phyloP scores from a whole-genome alignment of 2,329 filamentous ascomycete species.

The Grosmannia serpens region DNA sequence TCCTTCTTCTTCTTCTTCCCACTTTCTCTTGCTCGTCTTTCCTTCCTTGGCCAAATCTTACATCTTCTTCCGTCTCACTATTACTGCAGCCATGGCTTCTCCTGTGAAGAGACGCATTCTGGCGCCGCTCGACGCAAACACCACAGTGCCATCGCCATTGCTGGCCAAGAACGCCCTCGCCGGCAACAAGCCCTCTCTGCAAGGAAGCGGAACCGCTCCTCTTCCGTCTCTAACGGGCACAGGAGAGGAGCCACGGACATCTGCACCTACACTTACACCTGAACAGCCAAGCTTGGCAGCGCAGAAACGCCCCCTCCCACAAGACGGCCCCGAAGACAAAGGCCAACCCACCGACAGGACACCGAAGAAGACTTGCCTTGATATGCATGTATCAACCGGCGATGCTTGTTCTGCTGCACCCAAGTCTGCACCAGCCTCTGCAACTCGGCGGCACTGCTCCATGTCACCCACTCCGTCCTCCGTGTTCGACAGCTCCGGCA shows the following conservation, averaged over 20 bases:
- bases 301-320: slow-evolving; percentile 2
- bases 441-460: background rate
- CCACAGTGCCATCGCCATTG: slow-evolving; percentile 17
- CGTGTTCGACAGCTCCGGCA: slow-evolving; percentile 36
- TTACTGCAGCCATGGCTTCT: slow-evolving; percentile 13
- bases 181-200: background rate
- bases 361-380: background rate
- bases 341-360: background rate
- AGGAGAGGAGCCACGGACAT: background rate
- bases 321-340: background rate
- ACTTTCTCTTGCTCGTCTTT: background rate
- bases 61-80: background rate
- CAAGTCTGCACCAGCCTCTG: background rate
- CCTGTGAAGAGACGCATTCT: slow-evolving; percentile 38
- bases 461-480: slow-evolving; percentile 29
- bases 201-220: background rate
- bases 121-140: slow-evolving; percentile 34
- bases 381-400: no score
- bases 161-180: background rate
- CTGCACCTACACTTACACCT: background rate
- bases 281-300: background rate
- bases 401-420: no score
- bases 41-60: background rate
- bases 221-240: background rate
- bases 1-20: background rate